phyloP scores from a whole-genome alignment of 2,329 filamentous ascomycete species.

The Phyllosticta paracitricarpa region DNA sequence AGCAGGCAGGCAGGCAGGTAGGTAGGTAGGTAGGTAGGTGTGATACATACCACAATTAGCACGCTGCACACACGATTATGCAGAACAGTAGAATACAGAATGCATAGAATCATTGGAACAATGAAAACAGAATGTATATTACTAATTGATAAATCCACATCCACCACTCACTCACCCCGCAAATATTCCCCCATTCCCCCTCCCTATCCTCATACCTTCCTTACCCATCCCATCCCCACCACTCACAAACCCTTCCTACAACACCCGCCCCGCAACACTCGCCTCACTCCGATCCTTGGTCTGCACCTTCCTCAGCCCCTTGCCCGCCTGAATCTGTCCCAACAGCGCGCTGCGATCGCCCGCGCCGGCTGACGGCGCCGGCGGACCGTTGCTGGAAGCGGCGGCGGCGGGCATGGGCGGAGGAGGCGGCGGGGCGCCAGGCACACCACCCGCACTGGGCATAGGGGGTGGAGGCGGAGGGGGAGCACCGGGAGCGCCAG shows the following conservation, averaged over 20 bases:
- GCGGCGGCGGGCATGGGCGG: conserved; percentile 23
- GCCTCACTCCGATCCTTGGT: conserved; percentile 79
- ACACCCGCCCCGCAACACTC: conserved; percentile 64
- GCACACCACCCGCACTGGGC: conserved; percentile 18
- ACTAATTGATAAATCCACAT: no score
- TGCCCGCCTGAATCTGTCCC: conserved; percentile 74
- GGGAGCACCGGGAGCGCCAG: conserved; percentile 23
- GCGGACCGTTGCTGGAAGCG: conserved; percentile 35
- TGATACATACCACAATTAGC: no score
- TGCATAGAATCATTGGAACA: no score
- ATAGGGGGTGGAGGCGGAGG: conserved; percentile 41
- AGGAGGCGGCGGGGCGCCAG: conserved; percentile 24
- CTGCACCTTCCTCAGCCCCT: conserved; percentile 69
- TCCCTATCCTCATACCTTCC: neutral
- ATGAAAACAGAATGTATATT: no score
- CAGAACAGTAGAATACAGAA: no score
- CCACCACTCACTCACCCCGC: no score
- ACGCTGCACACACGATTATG: no score
- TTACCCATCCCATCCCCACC: neutral
- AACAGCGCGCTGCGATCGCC: conserved; percentile 52
- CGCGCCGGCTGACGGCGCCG: conserved; percentile 26
- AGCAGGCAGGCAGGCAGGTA: no score
- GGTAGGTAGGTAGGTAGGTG: no score
- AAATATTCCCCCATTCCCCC: no score
- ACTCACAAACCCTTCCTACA: conserved; percentile 17